Conservation (phyloP, 305 asterid genomes). For the Solanum hybrid region DNA sequence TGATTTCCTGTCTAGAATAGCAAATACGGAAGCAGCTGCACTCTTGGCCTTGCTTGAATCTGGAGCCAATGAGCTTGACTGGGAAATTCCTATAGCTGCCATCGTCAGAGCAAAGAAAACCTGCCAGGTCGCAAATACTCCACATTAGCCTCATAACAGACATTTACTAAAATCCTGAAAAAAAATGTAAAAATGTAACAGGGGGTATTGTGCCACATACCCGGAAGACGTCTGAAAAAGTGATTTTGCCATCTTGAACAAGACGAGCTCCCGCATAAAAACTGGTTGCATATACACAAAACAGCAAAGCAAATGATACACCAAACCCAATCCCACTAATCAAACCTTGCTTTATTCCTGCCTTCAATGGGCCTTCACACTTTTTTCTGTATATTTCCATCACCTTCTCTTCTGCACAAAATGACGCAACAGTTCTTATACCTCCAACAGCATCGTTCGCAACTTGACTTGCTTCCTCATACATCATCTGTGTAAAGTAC, state of each 20-base stretch:
- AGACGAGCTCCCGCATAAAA: constrained; percentile 67
- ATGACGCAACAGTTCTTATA: constrained; percentile 58
- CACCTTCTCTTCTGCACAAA: constrained; percentile 58
- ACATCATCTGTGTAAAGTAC: constrained; percentile 31
- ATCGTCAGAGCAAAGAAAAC: constrained; percentile 54
- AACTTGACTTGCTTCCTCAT: constrained; percentile 55
- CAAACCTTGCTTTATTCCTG: constrained; percentile 36
- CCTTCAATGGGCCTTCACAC: constrained; percentile 34
- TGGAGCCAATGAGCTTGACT: constrained; percentile 58
- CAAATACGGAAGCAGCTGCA: constrained; percentile 48
- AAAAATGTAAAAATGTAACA: not conserved
- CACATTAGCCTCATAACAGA: not conserved
- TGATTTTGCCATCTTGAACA: constrained; percentile 32
- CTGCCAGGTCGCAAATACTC: constrained; percentile 14
- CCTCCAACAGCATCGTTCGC: constrained; percentile 55
- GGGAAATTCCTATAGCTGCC: constrained; percentile 57
- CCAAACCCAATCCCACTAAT: constrained; percentile 48
- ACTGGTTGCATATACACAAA: constrained; percentile 40
- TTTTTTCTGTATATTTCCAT: constrained; percentile 33
- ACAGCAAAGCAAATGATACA: constrained; percentile 38
- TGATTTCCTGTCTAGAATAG: constrained; percentile 42
- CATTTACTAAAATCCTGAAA: not conserved
- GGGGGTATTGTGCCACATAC: constrained; percentile 16
- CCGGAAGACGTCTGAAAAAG: constrained; percentile 50
- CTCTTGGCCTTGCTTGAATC: constrained; percentile 47